These are phyloP conservation scores for Lolium multiflorum DNA, from an alignment of 176 grass and related monocot species.

Conservation along the genomic window DNA sequence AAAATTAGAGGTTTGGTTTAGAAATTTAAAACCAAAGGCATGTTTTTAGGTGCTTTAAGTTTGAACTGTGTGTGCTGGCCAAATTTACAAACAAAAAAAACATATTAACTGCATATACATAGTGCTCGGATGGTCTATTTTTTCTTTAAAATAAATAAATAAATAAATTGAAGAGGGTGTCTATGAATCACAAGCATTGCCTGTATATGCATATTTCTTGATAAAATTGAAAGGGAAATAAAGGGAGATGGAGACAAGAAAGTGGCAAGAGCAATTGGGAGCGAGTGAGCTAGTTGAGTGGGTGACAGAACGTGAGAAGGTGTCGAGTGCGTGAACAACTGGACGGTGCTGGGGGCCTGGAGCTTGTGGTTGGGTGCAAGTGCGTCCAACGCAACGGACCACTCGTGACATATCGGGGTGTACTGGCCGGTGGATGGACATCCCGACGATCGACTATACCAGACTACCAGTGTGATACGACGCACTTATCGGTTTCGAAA, in stretches of 20 bases:
- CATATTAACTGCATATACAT: background rate
- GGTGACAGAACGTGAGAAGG: background rate
- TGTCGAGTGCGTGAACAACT: background rate
- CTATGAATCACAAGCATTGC: too few species aligned
- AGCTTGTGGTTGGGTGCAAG: slow-evolving; percentile 24
- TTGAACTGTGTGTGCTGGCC: background rate
- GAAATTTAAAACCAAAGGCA: background rate
- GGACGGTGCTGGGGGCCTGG: slow-evolving; percentile 11
- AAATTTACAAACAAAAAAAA: background rate
- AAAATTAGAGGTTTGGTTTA: background rate
- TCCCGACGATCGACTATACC: background rate
- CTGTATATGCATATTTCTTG: background rate
- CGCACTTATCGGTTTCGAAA: background rate
- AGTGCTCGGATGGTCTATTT: too few species aligned
- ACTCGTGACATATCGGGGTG: slow-evolving; percentile 25
- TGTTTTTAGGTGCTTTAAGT: background rate
- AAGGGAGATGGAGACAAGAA: background rate
- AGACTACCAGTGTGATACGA: background rate
- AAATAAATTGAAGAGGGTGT: too few species aligned
- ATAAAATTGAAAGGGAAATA: background rate
- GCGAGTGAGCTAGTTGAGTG: background rate
- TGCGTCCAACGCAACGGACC: slow-evolving; percentile 40
- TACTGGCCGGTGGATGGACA: background rate
- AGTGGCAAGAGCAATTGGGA: background rate
- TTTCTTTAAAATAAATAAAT: too few species aligned